phyloP scores from a whole-genome alignment of 495 filamentous ascomycete species.

The Penicillium flavigenum region DNA sequence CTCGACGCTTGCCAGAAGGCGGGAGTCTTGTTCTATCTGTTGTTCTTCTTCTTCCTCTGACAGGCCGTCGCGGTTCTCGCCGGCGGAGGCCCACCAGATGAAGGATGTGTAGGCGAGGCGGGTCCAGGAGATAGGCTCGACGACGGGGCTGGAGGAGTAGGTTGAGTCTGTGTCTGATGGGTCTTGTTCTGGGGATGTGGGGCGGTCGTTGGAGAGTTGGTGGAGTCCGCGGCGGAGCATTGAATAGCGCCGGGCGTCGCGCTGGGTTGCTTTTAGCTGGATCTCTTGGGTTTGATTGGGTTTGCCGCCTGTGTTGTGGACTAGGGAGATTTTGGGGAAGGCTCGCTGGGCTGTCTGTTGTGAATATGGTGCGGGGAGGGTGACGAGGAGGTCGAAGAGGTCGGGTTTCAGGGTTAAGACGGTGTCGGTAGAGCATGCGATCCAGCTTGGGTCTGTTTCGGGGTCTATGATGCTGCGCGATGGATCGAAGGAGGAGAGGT shows the following conservation, averaged over 20 bases:
- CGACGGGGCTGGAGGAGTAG: constrained; percentile 52
- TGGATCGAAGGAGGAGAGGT: constrained; percentile 52
- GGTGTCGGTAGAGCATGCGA: constrained; percentile 92
- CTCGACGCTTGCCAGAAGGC: constrained; percentile 44
- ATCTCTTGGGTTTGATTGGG: constrained; percentile 28
- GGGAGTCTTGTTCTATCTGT: constrained; percentile 44
- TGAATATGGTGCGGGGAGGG: constrained; percentile 66
- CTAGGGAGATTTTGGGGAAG: constrained; percentile 67
- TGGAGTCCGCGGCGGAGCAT: constrained; percentile 67
- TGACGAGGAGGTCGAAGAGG: constrained; percentile 85
- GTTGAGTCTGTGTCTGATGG: constrained; percentile 46
- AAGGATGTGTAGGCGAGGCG: constrained; percentile 87
- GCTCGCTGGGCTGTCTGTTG: constrained; percentile 54
- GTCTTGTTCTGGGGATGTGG: constrained; percentile 21
- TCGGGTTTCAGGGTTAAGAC: constrained; percentile 79
- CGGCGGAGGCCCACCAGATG: constrained; percentile 98
- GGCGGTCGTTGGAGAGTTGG: constrained; percentile 42
- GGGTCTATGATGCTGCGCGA: constrained; percentile 27
- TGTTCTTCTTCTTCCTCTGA: constrained; percentile 46
- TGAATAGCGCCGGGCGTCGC: constrained; percentile 78
- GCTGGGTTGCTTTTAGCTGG: constrained; percentile 79
- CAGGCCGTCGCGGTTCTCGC: constrained; percentile 66
- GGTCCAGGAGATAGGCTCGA: constrained; percentile 83
- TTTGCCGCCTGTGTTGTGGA: constrained; percentile 29
- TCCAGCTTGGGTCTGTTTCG: constrained; percentile 68